Base-by-base conservation (phyloP, 768 basidiomycete genomes). In the Suillus occidentalis region DNA sequence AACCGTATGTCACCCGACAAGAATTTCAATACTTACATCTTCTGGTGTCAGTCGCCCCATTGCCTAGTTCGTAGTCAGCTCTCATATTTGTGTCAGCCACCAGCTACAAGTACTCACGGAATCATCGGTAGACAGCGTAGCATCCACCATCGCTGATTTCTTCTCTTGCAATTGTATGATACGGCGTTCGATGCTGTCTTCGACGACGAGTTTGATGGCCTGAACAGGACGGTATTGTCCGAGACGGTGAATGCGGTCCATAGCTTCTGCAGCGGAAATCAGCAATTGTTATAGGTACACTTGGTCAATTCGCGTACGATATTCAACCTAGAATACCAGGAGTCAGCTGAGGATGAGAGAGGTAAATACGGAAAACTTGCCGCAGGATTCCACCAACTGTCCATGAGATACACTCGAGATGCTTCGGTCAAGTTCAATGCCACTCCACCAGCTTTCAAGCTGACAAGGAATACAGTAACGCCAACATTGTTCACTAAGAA, bases 331-430 rank as follows among this genome's bases (percentile, higher is more conserved):
- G 28, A 25, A 40, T 16, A 39, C 8, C 28, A 57, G 25, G 20
- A 22, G 39, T 49, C 13, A 63, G 34, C n/a, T 20, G 47, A 49
- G 16, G 60, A 28, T 49, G 28, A 61, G 65, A 22, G 67, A 55
- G 16, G 9, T 40, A 52, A 37, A 22, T 60, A 65, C 63, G 52
- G 16, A 16, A 22, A 72, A 77, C 63, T 78, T 60, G 90, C 92
- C n/a, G 95, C 95, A 8, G 96, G 96, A 73, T 99, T 99, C 96
- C 96, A 97, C 94, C 94, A 97, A 68, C 91, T 92, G 74, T 97
- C 97, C 95, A 98, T 97, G 71, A 97, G 85, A 76, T 94, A 97
- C 22, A 97, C 95, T 34, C 93, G 91, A 40, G 92, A 94, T 0
- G 95, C 95, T 75, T 94, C 93, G 0, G 93, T 94, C 69, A 95